phyloP scores from a whole-genome alignment of 441 rosid species.

The Gossypium trilobum region DNA sequence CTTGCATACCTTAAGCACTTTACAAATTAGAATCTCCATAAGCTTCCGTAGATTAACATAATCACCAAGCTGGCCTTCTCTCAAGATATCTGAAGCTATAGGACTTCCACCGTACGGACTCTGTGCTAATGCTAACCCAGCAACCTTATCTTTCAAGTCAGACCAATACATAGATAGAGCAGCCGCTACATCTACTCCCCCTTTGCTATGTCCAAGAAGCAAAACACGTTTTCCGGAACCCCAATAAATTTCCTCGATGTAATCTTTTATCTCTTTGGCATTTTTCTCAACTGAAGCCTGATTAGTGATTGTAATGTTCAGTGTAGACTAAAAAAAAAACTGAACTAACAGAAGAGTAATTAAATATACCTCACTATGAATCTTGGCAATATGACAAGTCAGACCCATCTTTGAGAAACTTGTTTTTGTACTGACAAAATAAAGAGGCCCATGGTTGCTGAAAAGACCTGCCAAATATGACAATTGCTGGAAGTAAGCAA shows the following conservation, averaged over 20 bases:
- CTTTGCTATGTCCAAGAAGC: slow-evolving; percentile 97
- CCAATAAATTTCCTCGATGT: slow-evolving; percentile 87
- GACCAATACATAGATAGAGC: slow-evolving; percentile 87
- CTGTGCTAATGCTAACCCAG: slow-evolving; percentile 78
- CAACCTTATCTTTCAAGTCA: slow-evolving; percentile 84
- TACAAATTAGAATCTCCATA: slow-evolving; percentile 81
- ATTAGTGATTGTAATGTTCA: slow-evolving; percentile 21
- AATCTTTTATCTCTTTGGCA: slow-evolving; percentile 86
- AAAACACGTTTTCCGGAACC: slow-evolving; percentile 79
- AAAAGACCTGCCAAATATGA: slow-evolving; percentile 65
- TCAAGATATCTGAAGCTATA: slow-evolving; percentile 82
- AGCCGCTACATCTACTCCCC: slow-evolving; percentile 93
- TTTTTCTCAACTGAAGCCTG: slow-evolving; percentile 97
- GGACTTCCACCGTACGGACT: slow-evolving; percentile 96
- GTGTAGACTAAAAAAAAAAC: slow-evolving; percentile 12
- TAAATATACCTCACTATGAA: slow-evolving; percentile 79
- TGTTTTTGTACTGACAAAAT: slow-evolving; percentile 73
- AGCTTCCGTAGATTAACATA: slow-evolving; percentile 67
- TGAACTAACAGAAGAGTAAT: slow-evolving; percentile 1
- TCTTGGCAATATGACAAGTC: slow-evolving; percentile 89
- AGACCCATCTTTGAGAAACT: slow-evolving; percentile 84
- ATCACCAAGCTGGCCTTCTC: slow-evolving; percentile 92
- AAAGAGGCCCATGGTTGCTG: slow-evolving; percentile 93
- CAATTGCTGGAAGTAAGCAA: background rate
- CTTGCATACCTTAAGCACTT: slow-evolving; percentile 71